Base-by-base conservation (phyloP, 805 yeast species). In the Saccharomyces jurei region DNA sequence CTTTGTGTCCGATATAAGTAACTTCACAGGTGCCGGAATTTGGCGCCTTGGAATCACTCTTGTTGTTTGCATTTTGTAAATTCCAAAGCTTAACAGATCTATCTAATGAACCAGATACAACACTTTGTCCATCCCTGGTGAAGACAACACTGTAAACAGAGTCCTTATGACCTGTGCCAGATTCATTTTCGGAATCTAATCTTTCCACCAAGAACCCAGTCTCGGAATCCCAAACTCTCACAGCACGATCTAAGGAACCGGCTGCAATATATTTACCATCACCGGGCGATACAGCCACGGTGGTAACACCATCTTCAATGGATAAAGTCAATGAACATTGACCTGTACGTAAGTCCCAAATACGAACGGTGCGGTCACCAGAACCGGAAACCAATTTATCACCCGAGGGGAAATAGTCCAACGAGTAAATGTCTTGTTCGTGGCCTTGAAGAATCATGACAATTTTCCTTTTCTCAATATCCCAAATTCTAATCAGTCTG, bases 251-350 rank as follows among this genome's bases (percentile, higher is more conserved):
- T 60, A 92, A 81, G 36, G 96, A 87, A 51, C 99, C 99, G 17
- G 97, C 98, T 44, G 97, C 98, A 64, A 94, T 89, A 63, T 84
- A 81, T 63, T 85, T 82, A 44, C 97, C 97, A 71, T 92, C 96
- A 25, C 66, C 65, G 50, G 97, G 97, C 8, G 96, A 88, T 46
- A 92, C 92, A 22, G 97, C 96, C 49, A 92, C 97, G 0, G 99
- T 92, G 54, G 99, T 92, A 52, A 92, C 98, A 63, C 99, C 99
- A 70, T 92, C 98, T 73, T 92, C 97, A 64, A 92, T 91, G 17
- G 90, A 82, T 60, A 92, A 77, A 49, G 96, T 90, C 66, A 90
- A 78, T 25, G 90, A 83, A 70, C 96, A 89, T 74, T 88, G 90
- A 26, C 96, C 94, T 44, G 89, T 81, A 63, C 87, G 64, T 68